A percentile compares a stretch with the other conserved stretches of the same genome.
Conservation (phyloP, 441 rosid species). For the Bruguiera hainesii region DNA sequence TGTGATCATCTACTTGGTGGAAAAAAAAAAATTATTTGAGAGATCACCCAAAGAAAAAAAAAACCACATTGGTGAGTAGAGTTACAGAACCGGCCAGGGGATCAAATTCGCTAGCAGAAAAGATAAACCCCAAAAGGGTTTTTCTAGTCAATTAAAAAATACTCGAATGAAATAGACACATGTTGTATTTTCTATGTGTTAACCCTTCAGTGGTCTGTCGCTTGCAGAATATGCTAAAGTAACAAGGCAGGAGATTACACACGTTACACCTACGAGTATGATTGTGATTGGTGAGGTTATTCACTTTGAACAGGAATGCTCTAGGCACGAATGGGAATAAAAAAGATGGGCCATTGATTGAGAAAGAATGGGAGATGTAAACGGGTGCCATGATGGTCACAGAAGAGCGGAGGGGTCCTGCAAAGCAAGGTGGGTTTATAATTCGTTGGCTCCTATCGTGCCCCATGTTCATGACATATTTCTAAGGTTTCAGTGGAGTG, state of each 20-base stretch:
- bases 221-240: neutral
- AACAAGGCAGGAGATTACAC: constrained; percentile 8
- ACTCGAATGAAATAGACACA: neutral
- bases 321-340: constrained; percentile 14
- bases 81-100: too few relatives aligned
- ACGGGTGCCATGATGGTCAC: constrained; percentile 31
- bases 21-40: neutral
- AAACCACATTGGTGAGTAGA: too few relatives aligned
- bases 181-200: constrained; percentile 7
- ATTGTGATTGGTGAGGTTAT: constrained; percentile 19
- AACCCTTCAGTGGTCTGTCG: constrained; percentile 14
- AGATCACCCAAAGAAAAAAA: too few relatives aligned
- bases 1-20: neutral
- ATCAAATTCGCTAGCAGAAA: too few relatives aligned
- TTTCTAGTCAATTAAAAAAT: neutral
- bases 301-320: constrained; percentile 18
- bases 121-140: constrained; percentile 9
- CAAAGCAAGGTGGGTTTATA: neutral
- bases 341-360: constrained; percentile 29
- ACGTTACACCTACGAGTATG: constrained; percentile 2
- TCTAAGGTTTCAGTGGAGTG: neutral
- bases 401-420: constrained; percentile 23
- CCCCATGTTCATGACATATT: constrained; percentile 14
- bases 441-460: constrained; percentile 16
- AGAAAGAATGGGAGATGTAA: constrained; percentile 17